These are phyloP conservation scores for Schizochytrium sp. DNA, from an alignment of 108 stramenopile species.

Conservation along the genomic window DNA sequence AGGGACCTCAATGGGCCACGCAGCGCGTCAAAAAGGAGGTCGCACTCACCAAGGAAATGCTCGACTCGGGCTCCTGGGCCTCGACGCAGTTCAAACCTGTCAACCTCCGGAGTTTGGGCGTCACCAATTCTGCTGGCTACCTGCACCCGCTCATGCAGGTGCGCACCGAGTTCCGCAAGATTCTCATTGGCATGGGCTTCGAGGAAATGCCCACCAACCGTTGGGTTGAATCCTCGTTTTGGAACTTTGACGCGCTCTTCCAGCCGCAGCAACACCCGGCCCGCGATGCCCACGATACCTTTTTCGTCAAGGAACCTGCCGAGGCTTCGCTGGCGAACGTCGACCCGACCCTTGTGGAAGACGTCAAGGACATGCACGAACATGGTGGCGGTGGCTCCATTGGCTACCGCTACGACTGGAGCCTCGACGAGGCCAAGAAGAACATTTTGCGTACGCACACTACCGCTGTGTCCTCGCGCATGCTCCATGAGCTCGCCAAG, in stretches of 20 bases:
- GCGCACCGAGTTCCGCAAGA: slow-evolving; percentile 73
- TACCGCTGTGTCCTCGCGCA: slow-evolving; percentile 88
- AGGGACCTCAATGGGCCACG: slow-evolving; percentile 70
- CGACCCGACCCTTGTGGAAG: slow-evolving; percentile 91
- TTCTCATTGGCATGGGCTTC: slow-evolving; percentile 98
- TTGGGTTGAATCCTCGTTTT: slow-evolving; percentile 97
- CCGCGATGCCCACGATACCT: slow-evolving; percentile 98
- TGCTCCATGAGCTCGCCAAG: slow-evolving; percentile 83
- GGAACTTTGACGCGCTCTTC: slow-evolving; percentile 99
- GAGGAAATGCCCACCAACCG: slow-evolving; percentile 98
- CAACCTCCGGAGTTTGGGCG: slow-evolving; percentile 88
- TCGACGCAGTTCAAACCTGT: slow-evolving; percentile 76
- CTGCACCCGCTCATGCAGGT: slow-evolving; percentile 96
- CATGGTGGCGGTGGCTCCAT: slow-evolving; percentile 80
- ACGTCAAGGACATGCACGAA: slow-evolving; percentile 95
- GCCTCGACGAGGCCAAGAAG: slow-evolving; percentile 83
- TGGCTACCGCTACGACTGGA: slow-evolving; percentile 89
- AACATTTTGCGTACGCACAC: slow-evolving; percentile 96
- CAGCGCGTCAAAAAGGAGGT: slow-evolving; percentile 79
- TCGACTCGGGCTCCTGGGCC: slow-evolving; percentile 58
- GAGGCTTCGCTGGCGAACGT: slow-evolving; percentile 53
- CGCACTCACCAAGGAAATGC: slow-evolving; percentile 93
- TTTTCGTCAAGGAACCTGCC: slow-evolving; percentile 95
- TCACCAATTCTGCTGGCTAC: slow-evolving; percentile 79
- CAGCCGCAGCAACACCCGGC: slow-evolving; percentile 99